phyloP scores from a whole-genome alignment of 2,329 filamentous ascomycete genomes.

The Metarhizium guizhouense region DNA sequence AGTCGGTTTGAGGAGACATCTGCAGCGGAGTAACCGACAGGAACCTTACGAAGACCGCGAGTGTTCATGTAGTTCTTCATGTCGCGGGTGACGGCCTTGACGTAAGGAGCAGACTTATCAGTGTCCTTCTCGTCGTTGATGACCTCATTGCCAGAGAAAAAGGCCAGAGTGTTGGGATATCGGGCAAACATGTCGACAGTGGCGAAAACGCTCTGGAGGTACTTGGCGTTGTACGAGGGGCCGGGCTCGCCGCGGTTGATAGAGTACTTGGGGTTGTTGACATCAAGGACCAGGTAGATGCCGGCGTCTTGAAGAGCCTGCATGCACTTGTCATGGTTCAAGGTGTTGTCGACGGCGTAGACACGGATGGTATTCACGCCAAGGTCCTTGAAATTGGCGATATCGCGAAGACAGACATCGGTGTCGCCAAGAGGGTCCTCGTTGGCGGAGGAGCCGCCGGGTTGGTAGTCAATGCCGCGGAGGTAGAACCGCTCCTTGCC shows the following conservation, averaged over 20 bases:
- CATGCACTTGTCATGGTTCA: conserved; percentile 81
- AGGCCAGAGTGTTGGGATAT: conserved; percentile 80
- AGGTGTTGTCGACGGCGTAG: conserved; percentile 84
- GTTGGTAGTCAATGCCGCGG: conserved; percentile 54
- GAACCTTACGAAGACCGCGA: conserved; percentile 54
- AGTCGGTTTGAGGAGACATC: conserved; percentile 79
- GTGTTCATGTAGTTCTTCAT: conserved; percentile 61
- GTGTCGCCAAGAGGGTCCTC: conserved; percentile 70
- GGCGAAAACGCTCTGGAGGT: conserved; percentile 77
- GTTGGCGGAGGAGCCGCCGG: conserved; percentile 46
- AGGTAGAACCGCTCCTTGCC: conserved; percentile 47
- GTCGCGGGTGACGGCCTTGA: conserved; percentile 72
- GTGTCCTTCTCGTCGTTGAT: conserved; percentile 59
- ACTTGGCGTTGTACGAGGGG: conserved; percentile 76
- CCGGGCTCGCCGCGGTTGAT: conserved; percentile 73
- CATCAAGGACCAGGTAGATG: conserved; percentile 86
- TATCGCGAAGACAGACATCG: conserved; percentile 66
- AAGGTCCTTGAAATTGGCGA: conserved; percentile 72
- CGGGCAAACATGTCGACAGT: conserved; percentile 76
- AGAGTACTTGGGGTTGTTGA: conserved; percentile 85
- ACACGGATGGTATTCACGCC: conserved; percentile 88
- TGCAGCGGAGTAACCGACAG: conserved; percentile 70
- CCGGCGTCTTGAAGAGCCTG: conserved; percentile 66
- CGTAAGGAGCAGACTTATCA: conserved; percentile 59
- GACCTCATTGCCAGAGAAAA: conserved; percentile 77